Conservation (phyloP, 352 stramenopile species). For the Globisporangium uncinulatum region DNA sequence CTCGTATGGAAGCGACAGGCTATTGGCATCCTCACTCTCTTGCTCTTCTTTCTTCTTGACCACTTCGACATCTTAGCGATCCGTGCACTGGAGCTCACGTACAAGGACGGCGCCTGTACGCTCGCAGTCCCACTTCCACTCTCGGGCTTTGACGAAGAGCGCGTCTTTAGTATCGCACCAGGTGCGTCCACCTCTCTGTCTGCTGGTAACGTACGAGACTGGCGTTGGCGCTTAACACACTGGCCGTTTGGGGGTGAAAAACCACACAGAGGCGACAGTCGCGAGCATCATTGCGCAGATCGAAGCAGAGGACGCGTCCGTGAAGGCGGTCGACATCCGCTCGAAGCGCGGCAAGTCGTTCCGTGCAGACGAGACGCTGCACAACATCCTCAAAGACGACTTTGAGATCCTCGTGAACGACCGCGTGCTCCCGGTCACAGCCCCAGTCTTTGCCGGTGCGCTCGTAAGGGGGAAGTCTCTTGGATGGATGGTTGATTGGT, state of each 20-base stretch:
- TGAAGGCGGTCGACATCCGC: conserved; percentile 63
- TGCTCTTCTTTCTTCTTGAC: not conserved
- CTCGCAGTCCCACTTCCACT: conserved; percentile 72
- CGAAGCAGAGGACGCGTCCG: conserved; percentile 65
- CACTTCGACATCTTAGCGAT: conserved; percentile 13
- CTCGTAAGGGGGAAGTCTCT: not conserved
- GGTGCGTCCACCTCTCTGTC: conserved; percentile 16
- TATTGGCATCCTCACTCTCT: not conserved
- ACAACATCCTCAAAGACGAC: conserved; percentile 70
- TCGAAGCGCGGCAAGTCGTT: conserved; percentile 54
- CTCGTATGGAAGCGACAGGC: too few species aligned
- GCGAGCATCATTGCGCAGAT: conserved; percentile 70
- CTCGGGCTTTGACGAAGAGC: conserved; percentile 71
- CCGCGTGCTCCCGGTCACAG: conserved; percentile 60
- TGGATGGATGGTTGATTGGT: not conserved
- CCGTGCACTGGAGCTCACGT: conserved; percentile 72
- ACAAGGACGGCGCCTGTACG: conserved; percentile 69
- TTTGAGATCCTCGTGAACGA: conserved; percentile 83
- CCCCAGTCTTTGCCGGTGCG: conserved; percentile 58
- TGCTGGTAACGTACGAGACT: not conserved
- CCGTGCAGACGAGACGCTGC: conserved; percentile 50
- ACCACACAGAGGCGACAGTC: conserved; percentile 57
- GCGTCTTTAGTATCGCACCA: conserved; percentile 69
- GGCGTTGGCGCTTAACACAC: not conserved
- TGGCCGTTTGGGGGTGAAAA: too few species aligned